Evolutionary conservation across 805 yeast genomes (phyloP), one percentile per base, ranked within the genome.

Genomic region (Candida hungchunana): DNA sequence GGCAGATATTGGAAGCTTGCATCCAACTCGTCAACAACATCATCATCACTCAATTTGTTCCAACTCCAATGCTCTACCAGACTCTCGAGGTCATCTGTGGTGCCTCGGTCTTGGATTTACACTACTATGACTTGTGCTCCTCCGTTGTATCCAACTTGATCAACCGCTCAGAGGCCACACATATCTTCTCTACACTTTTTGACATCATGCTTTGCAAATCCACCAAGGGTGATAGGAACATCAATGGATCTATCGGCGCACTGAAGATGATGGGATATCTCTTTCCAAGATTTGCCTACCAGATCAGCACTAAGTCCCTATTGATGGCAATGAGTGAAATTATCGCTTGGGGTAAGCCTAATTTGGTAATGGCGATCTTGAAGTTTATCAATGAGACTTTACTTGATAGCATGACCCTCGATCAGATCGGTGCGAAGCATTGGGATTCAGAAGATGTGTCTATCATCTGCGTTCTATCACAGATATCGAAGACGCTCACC

Each of bases 61-160:
- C 82, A 0, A 39, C 56, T 7, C 43, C 56, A 1, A 51, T 54
- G n/a, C 53, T 72, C 18, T 56, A 49, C 15, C 55, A 58, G 6
- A 55, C 66, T 1, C 51, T 77, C 4, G 64, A 63, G 35, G 62
- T 74, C 11, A 47, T 78, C 7, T 69, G 80, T 41, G 71, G 71
- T 2, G 57, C 69, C 1, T 53, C 64, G 20, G 55, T 63, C 1
- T 44, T 64, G 20, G 63, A 66, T 13, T 56, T 63, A 7, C 50
- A 58, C 5, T 58, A 70, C 23, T 50, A 52, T 7, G 61, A 56
- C 5, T 26, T 57, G 6, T 56, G 67, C 1, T 65, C 70, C 60
- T 60, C 62, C 5, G 55, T 69, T 4, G 55, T 75, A 7, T 47
- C 50, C 12, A 60, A 60, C 26, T 48, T 79, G 16, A 42, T 48